These are phyloP conservation scores for Alternaria alternata DNA, from an alignment of 2,329 filamentous ascomycete species.

Conservation along the genomic window DNA sequence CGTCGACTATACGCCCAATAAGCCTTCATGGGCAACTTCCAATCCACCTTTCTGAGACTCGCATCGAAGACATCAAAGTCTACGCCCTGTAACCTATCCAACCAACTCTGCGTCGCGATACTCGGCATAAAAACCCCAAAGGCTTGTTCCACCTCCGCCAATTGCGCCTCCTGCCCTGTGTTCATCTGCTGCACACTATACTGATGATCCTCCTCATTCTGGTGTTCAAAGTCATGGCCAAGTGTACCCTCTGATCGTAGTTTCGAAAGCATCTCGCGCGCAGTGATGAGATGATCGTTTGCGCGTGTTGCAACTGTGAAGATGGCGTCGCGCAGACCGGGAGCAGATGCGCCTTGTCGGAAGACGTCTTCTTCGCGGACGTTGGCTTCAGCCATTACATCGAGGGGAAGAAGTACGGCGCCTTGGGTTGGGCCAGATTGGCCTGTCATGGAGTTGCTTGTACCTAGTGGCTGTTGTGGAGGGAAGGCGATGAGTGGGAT, in stretches of 20 bases:
- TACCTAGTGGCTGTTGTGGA: constrained; percentile 64
- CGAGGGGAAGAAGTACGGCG: constrained; percentile 81
- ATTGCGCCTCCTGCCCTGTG: constrained; percentile 49
- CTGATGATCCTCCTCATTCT: constrained; percentile 74
- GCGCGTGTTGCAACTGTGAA: constrained; percentile 93
- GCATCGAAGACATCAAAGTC: constrained; percentile 85
- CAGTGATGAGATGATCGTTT: constrained; percentile 95
- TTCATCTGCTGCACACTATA: constrained; percentile 54
- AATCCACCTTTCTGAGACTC: constrained; percentile 70
- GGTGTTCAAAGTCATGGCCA: constrained; percentile 89
- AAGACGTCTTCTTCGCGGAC: constrained; percentile 91
- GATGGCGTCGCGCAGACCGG: constrained; percentile 85
- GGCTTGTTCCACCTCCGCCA: constrained; percentile 67
- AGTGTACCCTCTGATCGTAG: constrained; percentile 76
- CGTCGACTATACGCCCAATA: constrained; percentile 68
- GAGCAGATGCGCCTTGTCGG: constrained; percentile 77
- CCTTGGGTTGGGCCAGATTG: constrained; percentile 62
- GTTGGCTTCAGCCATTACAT: constrained; percentile 83
- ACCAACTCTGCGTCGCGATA: constrained; percentile 78
- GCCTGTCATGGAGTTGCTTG: constrained; percentile 41
- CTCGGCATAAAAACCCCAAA: constrained; percentile 85
- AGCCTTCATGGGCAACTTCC: constrained; percentile 85
- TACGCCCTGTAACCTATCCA: constrained; percentile 76
- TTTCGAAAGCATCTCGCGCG: constrained; percentile 86
- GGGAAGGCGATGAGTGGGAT: constrained; percentile 88